Base-by-base conservation (phyloP, 2,329 filamentous ascomycete species). In the Exophiala spinifera region DNA sequence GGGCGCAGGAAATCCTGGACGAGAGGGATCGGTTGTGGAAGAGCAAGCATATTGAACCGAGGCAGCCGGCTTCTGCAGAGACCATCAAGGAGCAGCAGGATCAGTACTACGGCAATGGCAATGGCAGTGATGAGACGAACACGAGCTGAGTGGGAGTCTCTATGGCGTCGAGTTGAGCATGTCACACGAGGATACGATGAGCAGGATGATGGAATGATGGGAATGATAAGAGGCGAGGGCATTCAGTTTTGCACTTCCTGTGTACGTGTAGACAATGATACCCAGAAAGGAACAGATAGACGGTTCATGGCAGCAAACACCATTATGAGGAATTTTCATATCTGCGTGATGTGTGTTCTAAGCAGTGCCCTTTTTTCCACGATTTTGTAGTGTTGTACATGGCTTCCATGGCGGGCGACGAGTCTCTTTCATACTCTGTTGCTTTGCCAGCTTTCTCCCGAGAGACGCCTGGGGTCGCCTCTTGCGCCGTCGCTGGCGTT, bases 21-120 rank as follows among this genome's bases (percentile, higher is more conserved):
- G 92, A 97, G 76, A 79, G 91, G 52, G 79, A 86, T 62, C 78
- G 74, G 25, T 86, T 90, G 65, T 96, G 90, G 89, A 77, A 74
- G 25, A 69, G 67, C 17, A 74, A 78, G 65, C 65, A 61, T 57
- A 61, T 66, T 62, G 39, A 46, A 21, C 61, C 62, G 1, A 46
- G 56, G 15, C 56, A 60, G 21, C 62, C 63, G 10, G 49, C 44
- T 2, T 52, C 25, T 14, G 53, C 57, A 4, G 49, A 53, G 23
- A 58, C 56, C 2, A 60, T 63, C 50, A 57, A 64, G 57, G 51
- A 51, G 11, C 59, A 61, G 50, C 63, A 64, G 17, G 54, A 64
- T 46, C 39, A 64, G 40, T 66, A 65, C 49, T 63, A 64, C 46
- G 58, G 59, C 34, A 61, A 63, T 45, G 59, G 51, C 20, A 19